These are phyloP conservation scores for Rubroshorea leprosula DNA, from an alignment of 345 rosid genomes.

Conservation along the genomic window DNA sequence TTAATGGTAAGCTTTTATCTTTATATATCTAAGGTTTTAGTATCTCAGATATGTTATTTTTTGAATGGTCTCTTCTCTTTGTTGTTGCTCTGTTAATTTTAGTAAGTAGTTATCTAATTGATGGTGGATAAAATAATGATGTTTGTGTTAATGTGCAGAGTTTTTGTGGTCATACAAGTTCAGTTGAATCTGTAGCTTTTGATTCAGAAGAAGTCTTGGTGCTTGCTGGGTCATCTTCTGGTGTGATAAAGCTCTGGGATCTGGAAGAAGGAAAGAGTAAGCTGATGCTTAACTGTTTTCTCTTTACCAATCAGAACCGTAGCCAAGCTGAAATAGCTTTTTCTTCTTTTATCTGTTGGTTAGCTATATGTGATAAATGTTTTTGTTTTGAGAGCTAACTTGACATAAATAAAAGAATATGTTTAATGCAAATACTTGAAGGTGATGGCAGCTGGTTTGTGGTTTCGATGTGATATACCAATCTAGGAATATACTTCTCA, in stretches of 20 bases:
- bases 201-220: slow-evolving; percentile 59
- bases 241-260: slow-evolving; percentile 75
- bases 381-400: slow-evolving; percentile 2
- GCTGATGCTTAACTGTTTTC: slow-evolving; percentile 23
- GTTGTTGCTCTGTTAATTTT: not conserved
- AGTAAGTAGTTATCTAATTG: no score
- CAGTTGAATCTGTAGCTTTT: slow-evolving; percentile 61
- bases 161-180: slow-evolving; percentile 64
- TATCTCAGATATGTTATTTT: not conserved
- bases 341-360: not conserved
- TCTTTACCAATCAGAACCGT: not conserved
- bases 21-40: slow-evolving; percentile 3
- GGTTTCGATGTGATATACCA: not conserved
- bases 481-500: not conserved
- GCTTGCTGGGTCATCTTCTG: slow-evolving; percentile 70
- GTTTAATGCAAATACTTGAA: slow-evolving; percentile 6
- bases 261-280: slow-evolving; percentile 74
- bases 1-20: slow-evolving; percentile 53
- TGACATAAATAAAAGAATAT: not conserved
- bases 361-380: not conserved
- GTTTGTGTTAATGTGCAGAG: slow-evolving; percentile 36
- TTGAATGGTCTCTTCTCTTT: not conserved
- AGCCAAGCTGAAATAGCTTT: not conserved
- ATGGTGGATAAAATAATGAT: slow-evolving; percentile 14
- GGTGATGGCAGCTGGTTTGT: not conserved